Evolutionary conservation across 164 flowering plant species (phyloP).

Genomic region (Vitis rupestris): DNA sequence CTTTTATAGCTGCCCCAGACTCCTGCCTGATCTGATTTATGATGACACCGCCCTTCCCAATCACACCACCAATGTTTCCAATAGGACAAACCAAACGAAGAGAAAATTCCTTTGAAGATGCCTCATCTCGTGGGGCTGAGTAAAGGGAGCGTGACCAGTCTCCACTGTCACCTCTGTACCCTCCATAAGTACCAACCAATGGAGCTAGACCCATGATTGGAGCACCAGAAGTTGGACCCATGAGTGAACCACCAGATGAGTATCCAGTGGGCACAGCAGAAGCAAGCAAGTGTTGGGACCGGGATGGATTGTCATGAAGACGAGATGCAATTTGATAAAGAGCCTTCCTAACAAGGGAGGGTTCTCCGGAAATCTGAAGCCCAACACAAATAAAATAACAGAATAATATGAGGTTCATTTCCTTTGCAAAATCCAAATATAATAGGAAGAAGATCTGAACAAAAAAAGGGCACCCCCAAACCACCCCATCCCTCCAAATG

Average conservation of each 20-base stretch:
- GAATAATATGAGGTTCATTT: background rate
- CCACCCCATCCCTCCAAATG: no score
- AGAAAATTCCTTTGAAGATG: conserved; percentile 73
- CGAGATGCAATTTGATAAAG: conserved; percentile 69
- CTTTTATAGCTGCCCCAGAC: conserved; percentile 77
- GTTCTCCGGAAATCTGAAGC: conserved; percentile 68
- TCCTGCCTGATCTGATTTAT: conserved; percentile 94
- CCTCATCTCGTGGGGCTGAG: conserved; percentile 66
- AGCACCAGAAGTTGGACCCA: conserved; percentile 58
- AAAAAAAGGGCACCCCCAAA: no score
- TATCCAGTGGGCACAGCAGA: conserved; percentile 48
- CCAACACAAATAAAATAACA: background rate
- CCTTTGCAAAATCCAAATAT: background rate
- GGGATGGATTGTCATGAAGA: conserved; percentile 87
- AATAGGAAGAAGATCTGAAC: no score
- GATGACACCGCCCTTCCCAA: conserved; percentile 85
- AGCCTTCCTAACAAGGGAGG: conserved; percentile 68
- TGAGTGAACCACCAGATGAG: conserved; percentile 51
- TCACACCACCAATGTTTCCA: conserved; percentile 83
- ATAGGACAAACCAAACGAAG: conserved; percentile 77
- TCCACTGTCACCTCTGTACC: conserved; percentile 73
- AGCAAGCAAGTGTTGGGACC: conserved; percentile 75
- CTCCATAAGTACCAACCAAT: conserved; percentile 68
- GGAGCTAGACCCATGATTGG: conserved; percentile 79
- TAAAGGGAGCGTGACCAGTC: conserved; percentile 71